Percentiles rank a stretch among this genome's conserved stretches.
Conservation (phyloP, 768 basidiomycete species). For the Tylopilus sp. region DNA sequence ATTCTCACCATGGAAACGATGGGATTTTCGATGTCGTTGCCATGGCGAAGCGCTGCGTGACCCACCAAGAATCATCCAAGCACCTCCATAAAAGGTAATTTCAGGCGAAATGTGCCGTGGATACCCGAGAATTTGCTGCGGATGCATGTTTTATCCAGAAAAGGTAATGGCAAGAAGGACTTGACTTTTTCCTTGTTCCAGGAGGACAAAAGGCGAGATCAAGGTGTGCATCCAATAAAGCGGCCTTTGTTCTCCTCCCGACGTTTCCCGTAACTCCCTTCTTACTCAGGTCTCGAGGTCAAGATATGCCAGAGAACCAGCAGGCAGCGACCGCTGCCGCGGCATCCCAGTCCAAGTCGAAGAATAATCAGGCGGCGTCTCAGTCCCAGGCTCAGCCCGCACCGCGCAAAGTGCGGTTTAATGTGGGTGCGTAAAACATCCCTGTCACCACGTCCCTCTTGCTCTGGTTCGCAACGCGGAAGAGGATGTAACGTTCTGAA, state of each 20-base stretch:
- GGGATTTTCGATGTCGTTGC: neutral
- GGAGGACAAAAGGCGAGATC: slow-evolving; percentile 15
- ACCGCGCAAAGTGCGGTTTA: slow-evolving; percentile 84
- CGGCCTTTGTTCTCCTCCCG: slow-evolving; percentile 13
- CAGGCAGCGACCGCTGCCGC: slow-evolving; percentile 13
- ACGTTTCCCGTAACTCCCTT: slow-evolving; percentile 1
- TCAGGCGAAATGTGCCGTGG: slow-evolving; percentile 1
- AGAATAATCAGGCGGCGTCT: slow-evolving; percentile 44
- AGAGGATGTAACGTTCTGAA: neutral
- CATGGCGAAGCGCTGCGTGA: neutral
- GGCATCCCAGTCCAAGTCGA: slow-evolving; percentile 34
- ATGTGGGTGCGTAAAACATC: slow-evolving; percentile 56
- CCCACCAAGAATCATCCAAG: neutral
- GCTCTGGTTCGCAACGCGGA: neutral
- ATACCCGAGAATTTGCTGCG: slow-evolving; percentile 2
- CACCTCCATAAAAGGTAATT: neutral
- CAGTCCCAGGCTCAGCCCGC: slow-evolving; percentile 42
- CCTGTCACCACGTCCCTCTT: neutral
- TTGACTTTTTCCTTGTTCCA: slow-evolving; percentile 18
- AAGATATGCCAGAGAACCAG: slow-evolving; percentile 29
- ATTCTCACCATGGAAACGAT: slow-evolving; percentile 11
- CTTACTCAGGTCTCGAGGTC: neutral
- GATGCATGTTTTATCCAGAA: neutral
- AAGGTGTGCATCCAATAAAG: slow-evolving; percentile 2
- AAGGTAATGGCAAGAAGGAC: neutral